Evolutionary conservation across 1,284 basidiomycete genomes (phyloP).

Genomic region (Earliella scabrosa): DNA sequence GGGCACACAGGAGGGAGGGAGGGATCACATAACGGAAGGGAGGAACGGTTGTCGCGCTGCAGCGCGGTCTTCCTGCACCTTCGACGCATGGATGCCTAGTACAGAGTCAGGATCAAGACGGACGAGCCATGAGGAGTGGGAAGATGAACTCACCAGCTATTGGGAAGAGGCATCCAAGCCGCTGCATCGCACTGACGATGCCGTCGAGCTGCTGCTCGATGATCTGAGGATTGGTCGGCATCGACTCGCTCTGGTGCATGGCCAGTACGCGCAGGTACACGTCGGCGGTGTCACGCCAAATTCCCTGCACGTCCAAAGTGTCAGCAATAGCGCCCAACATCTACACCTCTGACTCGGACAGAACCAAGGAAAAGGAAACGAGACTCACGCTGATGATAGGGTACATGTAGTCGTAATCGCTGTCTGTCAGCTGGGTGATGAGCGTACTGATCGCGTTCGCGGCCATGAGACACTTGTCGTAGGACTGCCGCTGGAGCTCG

Average conservation of each 20-base stretch:
- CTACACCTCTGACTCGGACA: not conserved
- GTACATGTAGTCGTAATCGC: constrained; percentile 56
- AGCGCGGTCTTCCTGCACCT: constrained; percentile 18
- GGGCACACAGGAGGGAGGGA: not conserved
- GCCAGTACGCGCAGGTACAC: constrained; percentile 41
- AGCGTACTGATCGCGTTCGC: constrained; percentile 49
- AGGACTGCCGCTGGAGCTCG: constrained; percentile 36
- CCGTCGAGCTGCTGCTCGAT: constrained; percentile 39
- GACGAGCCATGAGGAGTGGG: not conserved
- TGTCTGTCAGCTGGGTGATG: constrained; percentile 49
- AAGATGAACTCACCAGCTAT: constrained; percentile 33
- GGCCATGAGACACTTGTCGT: constrained; percentile 45
- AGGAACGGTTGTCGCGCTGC: constrained; percentile 2
- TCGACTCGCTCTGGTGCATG: constrained; percentile 23
- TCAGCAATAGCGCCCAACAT: constrained; percentile 7
- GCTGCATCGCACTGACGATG: constrained; percentile 38
- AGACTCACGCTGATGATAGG: constrained; percentile 49
- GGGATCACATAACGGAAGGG: constrained; percentile 3
- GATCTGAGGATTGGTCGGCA: constrained; percentile 27
- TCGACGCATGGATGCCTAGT: constrained; percentile 20
- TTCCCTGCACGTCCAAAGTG: constrained; percentile 32
- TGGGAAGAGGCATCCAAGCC: constrained; percentile 41
- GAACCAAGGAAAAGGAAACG: not conserved
- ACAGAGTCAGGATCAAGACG: not conserved
- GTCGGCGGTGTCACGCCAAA: constrained; percentile 46